Conservation (phyloP, 345 rosid species). For the Acer saccharum region DNA sequence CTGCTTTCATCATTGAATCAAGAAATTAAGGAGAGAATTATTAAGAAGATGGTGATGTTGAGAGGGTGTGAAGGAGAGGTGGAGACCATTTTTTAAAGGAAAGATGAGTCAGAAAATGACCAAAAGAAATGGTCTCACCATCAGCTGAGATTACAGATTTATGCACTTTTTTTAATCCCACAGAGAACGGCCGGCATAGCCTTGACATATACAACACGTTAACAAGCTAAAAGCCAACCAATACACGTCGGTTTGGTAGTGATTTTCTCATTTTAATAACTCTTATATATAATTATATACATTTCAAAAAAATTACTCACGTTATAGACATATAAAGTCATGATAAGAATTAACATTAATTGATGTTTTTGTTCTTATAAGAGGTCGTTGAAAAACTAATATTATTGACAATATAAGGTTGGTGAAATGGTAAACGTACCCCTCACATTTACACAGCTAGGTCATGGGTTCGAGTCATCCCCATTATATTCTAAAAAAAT, state of each 20-base stretch:
- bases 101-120: constrained; percentile 20
- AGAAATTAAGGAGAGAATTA: not conserved
- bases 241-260: constrained; percentile 44
- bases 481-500: too few relatives aligned
- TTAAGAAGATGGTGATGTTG: constrained; percentile 5
- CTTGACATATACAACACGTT: constrained; percentile 37
- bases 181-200: constrained; percentile 59
- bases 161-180: constrained; percentile 15
- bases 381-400: too few relatives aligned
- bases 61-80: constrained; percentile 19
- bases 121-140: constrained; percentile 33
- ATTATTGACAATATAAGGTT: too few relatives aligned
- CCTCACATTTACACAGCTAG: too few relatives aligned
- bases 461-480: too few relatives aligned
- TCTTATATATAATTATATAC: not conserved
- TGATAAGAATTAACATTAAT: not conserved
- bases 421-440: too few relatives aligned
- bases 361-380: not conserved
- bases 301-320: not conserved
- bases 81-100: constrained; percentile 27
- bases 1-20: constrained; percentile 27
- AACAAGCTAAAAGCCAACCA: constrained; percentile 37
- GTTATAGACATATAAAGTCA: not conserved
- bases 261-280: constrained; percentile 31
- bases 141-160: not conserved